A percentile compares a stretch with the other conserved stretches of the same genome.
Conservation (phyloP, 1,139 yeast species). For the Candida neerlandica region DNA sequence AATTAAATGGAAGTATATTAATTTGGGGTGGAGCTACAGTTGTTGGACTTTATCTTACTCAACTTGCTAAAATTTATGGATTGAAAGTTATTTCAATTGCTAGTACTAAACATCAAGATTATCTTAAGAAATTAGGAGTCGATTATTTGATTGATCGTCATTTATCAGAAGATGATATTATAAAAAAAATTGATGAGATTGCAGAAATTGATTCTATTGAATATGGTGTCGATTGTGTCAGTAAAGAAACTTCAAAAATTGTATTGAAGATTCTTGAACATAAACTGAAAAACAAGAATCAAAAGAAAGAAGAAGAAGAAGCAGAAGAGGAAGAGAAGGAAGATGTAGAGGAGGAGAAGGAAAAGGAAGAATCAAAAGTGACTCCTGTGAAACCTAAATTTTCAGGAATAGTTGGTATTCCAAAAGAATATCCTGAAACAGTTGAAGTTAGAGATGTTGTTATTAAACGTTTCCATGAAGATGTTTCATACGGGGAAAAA, state of each 20-base stretch:
- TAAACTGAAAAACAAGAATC: constrained; percentile 3
- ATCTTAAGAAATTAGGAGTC: constrained; percentile 39
- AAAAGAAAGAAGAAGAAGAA: not conserved
- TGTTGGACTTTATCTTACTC: constrained; percentile 45
- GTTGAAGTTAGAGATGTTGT: constrained; percentile 30
- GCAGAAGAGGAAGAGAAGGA: not conserved
- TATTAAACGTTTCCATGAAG: constrained; percentile 48
- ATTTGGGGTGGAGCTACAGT: constrained; percentile 55
- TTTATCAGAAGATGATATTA: constrained; percentile 25
- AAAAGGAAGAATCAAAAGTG: not conserved
- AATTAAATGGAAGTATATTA: constrained; percentile 24
- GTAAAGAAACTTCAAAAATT: constrained; percentile 39
- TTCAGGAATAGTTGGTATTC: constrained; percentile 44
- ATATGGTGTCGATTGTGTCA: constrained; percentile 47
- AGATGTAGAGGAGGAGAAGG: not conserved
- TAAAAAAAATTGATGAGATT: constrained; percentile 15
- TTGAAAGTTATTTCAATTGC: constrained; percentile 45
- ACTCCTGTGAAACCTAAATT: constrained; percentile 20
- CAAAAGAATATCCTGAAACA: constrained; percentile 28
- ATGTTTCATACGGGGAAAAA: constrained; percentile 35
- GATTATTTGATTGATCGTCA: constrained; percentile 42
- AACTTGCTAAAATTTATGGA: constrained; percentile 42
- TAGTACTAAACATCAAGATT: constrained; percentile 31
- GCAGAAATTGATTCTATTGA: constrained; percentile 22
- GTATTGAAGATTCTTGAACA: constrained; percentile 30